phyloP scores from a whole-genome alignment of 2,329 filamentous ascomycete genomes.

The Botrytis deweyae region DNA sequence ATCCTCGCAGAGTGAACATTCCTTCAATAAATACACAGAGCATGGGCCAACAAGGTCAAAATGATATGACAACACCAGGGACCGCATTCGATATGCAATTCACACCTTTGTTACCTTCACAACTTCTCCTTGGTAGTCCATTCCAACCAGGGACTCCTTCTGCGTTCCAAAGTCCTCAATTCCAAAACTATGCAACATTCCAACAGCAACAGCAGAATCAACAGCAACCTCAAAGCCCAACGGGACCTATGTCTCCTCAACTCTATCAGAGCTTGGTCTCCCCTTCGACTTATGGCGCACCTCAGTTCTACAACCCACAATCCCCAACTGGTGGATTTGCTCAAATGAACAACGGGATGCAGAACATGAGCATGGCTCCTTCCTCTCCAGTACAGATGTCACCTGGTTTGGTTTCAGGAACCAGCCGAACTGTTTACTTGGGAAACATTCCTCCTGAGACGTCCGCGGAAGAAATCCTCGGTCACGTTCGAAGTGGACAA shows the following conservation, averaged over 20 bases:
- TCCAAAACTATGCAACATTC: constrained; percentile 79
- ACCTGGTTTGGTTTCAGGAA: constrained; percentile 80
- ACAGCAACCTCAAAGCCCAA: constrained; percentile 66
- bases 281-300: constrained; percentile 76
- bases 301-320: constrained; percentile 80
- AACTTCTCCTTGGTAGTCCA: constrained; percentile 90
- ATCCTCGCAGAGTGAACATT: constrained; percentile 80
- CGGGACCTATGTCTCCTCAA: constrained; percentile 77
- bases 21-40: constrained; percentile 88
- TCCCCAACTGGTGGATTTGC: constrained; percentile 79
- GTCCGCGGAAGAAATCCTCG: constrained; percentile 90
- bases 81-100: constrained; percentile 98
- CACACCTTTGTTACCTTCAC: constrained; percentile 89
- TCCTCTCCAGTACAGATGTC: constrained; percentile 74
- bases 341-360: constrained; percentile 45
- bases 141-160: constrained; percentile 94
- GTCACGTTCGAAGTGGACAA: constrained; percentile 94
- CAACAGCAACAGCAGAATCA: constrained; percentile 52
- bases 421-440: constrained; percentile 93
- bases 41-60: constrained; percentile 52
- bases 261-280: constrained; percentile 84
- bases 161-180: constrained; percentile 87
- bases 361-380: constrained; percentile 53
- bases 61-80: constrained; percentile 81
- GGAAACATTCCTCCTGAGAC: constrained; percentile 99